Percentiles rank a stretch among this genome's conserved stretches.
Conservation (phyloP, 371 early-diverging fungal species). For the Apophysomyces elegans region DNA sequence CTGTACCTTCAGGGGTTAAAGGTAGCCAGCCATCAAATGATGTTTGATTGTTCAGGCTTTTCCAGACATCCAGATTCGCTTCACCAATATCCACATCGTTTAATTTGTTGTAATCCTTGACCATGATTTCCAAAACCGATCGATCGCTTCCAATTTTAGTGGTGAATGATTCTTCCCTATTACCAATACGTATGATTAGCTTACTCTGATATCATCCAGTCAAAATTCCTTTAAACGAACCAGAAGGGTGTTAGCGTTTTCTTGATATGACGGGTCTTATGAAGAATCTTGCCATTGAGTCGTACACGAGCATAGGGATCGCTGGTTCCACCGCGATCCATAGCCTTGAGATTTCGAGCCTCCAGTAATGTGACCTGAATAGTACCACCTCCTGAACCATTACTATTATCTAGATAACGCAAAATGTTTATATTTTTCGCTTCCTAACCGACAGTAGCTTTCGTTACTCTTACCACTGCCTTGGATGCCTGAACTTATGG, state of each 20-base stretch:
- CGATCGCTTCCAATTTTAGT: constrained; percentile 36
- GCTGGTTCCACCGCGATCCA: constrained; percentile 63
- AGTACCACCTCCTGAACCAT: constrained; percentile 34
- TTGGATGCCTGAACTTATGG: background rate
- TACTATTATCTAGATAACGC: background rate
- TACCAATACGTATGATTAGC: background rate
- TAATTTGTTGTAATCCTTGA: constrained; percentile 75
- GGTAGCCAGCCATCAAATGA: constrained; percentile 53
- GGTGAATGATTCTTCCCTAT: constrained; percentile 44
- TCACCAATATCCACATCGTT: constrained; percentile 74
- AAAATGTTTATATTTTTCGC: no score
- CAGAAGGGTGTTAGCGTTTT: constrained; percentile 80
- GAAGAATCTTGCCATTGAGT: constrained; percentile 62
- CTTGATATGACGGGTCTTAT: constrained; percentile 81
- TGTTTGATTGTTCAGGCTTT: constrained; percentile 41
- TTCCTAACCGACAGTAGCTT: background rate
- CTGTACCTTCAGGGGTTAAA: constrained; percentile 44
- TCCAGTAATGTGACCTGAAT: constrained; percentile 54
- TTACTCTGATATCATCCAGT: background rate
- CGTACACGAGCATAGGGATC: constrained; percentile 68
- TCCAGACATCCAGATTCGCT: constrained; percentile 54
- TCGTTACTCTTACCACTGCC: constrained; percentile 12
- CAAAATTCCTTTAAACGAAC: constrained; percentile 9
- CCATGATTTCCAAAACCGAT: constrained; percentile 55
- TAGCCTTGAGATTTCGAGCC: constrained; percentile 62